Conservation (phyloP, 768 basidiomycete species). For the Lactifluus echinatus region DNA sequence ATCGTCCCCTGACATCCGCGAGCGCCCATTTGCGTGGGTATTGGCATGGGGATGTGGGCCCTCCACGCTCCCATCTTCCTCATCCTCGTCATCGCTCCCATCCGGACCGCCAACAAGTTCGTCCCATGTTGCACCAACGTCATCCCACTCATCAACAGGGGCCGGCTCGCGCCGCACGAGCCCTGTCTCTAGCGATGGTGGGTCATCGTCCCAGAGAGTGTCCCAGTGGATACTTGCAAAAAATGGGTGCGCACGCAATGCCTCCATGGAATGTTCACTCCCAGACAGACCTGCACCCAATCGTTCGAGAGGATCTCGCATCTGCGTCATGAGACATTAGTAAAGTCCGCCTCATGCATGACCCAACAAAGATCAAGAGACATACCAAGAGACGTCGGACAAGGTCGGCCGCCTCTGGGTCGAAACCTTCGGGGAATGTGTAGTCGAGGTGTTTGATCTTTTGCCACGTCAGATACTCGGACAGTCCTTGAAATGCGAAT, state of each 20-base stretch:
- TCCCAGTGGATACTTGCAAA: slow-evolving; percentile 53
- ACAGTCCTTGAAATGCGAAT: slow-evolving; percentile 85
- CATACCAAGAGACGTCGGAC: slow-evolving; percentile 68
- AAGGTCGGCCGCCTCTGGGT: slow-evolving; percentile 71
- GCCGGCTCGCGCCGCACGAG: slow-evolving; percentile 40
- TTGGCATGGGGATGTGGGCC: background rate
- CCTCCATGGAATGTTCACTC: slow-evolving; percentile 32
- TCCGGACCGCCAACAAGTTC: slow-evolving; percentile 25
- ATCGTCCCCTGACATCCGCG: slow-evolving; percentile 25
- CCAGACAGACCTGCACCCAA: slow-evolving; percentile 47
- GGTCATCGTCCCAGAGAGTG: slow-evolving; percentile 54
- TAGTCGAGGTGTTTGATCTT: slow-evolving; percentile 88
- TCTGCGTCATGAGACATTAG: background rate
- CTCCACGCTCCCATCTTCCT: slow-evolving; percentile 14
- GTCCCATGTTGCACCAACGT: slow-evolving; percentile 49
- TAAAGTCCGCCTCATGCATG: background rate
- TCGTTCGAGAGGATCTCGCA: slow-evolving; percentile 44
- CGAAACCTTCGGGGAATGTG: slow-evolving; percentile 79
- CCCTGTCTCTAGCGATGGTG: slow-evolving; percentile 51
- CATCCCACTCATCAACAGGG: slow-evolving; percentile 36
- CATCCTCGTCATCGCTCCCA: slow-evolving; percentile 15
- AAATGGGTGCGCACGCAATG: slow-evolving; percentile 54
- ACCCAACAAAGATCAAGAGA: slow-evolving; percentile 8
- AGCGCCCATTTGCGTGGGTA: background rate
- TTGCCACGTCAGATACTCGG: slow-evolving; percentile 92